A percentile compares a stretch with the other conserved stretches of the same genome.
These are phyloP conservation scores for Trichophyton rubrum DNA, from an alignment of 2,329 filamentous ascomycete genomes.

Conservation along the genomic window DNA sequence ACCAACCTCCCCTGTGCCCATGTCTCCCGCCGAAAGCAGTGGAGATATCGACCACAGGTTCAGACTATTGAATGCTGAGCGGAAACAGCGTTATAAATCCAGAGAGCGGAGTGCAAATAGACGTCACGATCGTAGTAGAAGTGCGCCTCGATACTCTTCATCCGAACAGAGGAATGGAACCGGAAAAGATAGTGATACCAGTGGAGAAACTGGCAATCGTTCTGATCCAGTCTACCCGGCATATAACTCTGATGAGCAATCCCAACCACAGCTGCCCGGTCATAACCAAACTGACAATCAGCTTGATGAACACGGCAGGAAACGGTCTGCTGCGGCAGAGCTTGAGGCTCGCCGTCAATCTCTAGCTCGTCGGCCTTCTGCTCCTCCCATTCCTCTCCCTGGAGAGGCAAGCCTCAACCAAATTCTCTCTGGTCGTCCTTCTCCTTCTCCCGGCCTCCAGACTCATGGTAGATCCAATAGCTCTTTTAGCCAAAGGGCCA, in stretches of 20 bases:
- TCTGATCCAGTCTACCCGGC: not conserved
- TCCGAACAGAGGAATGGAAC: constrained; percentile 28
- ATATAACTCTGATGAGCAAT: not conserved
- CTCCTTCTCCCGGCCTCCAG: constrained; percentile 24
- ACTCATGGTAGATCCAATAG: constrained; percentile 28
- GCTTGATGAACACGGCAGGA: constrained; percentile 35
- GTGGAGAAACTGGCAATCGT: not conserved
- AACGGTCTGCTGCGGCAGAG: constrained; percentile 67
- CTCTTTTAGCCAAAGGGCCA: constrained; percentile 23
- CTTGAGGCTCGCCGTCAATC: constrained; percentile 80
- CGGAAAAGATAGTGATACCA: not conserved
- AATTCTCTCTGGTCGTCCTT: not conserved
- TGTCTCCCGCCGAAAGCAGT: constrained; percentile 43
- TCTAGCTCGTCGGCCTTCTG: constrained; percentile 65
- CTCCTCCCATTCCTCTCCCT: constrained; percentile 68
- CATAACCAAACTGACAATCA: not conserved
- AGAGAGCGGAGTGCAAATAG: constrained; percentile 33
- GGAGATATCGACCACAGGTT: constrained; percentile 51
- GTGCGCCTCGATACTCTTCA: constrained; percentile 34
- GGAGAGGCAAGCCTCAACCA: constrained; percentile 30
- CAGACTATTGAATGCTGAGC: constrained; percentile 33
- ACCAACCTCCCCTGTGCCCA: constrained; percentile 68
- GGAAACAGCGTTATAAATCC: constrained; percentile 33
- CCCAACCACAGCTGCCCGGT: not conserved
- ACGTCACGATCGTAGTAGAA: constrained; percentile 35